A percentile compares a stretch with the other conserved stretches of the same genome.
Conservation (phyloP, 306 rosid genomes). For the Amphicarpaea edgeworthii region DNA sequence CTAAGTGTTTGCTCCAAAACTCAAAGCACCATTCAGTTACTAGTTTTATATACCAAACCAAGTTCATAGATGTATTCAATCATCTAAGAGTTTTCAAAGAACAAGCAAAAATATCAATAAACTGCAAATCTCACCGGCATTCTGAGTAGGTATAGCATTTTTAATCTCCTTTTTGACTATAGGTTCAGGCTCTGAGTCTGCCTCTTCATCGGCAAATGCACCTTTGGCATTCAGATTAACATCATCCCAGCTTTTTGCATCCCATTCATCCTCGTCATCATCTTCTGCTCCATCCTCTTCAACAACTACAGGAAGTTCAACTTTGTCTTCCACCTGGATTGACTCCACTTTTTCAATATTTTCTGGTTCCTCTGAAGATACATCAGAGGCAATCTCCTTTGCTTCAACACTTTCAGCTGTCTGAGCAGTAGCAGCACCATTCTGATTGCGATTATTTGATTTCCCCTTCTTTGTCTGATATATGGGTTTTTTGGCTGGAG, state of each 20-base stretch:
- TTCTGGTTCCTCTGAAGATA: constrained; percentile 55
- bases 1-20: constrained; percentile 19
- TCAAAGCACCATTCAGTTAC: constrained; percentile 14
- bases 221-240: constrained; percentile 67
- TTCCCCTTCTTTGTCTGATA: constrained; percentile 84
- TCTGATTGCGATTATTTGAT: constrained; percentile 57
- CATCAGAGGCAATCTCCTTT: constrained; percentile 57
- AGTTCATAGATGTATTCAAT: background rate
- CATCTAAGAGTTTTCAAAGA: constrained; percentile 29
- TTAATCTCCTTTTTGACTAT: constrained; percentile 56
- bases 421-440: constrained; percentile 65
- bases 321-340: constrained; percentile 57
- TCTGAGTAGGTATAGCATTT: constrained; percentile 49
- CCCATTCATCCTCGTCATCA: constrained; percentile 92
- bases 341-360: constrained; percentile 71
- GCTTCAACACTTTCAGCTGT: constrained; percentile 61
- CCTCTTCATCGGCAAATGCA: constrained; percentile 94
- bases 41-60: background rate
- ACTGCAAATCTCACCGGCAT: constrained; percentile 56
- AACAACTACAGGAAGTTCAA: constrained; percentile 63
- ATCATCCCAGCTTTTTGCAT: constrained; percentile 97
- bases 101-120: constrained; percentile 5
- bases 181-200: constrained; percentile 69
- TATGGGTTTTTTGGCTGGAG: constrained; percentile 74
- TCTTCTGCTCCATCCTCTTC: constrained; percentile 69